These are phyloP conservation scores for Erythrophleum ivorense DNA, from an alignment of 331 rosid species.

Conservation along the genomic window DNA sequence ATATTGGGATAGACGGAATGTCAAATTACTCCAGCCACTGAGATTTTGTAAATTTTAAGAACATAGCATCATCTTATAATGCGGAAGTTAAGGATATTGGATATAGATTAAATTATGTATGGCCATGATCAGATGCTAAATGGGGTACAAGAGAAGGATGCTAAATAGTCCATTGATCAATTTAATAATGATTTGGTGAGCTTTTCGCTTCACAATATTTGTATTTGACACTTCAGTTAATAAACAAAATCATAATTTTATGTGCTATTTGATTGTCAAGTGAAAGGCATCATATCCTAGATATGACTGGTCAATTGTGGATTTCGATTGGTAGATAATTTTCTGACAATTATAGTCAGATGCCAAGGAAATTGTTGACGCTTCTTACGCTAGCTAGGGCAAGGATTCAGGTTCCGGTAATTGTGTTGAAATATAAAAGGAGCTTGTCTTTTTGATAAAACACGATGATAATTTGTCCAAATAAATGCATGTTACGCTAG, in stretches of 20 bases:
- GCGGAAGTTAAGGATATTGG: background rate
- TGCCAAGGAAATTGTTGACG: background rate
- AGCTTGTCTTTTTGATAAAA: background rate
- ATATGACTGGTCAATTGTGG: background rate
- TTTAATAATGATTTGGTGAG: background rate
- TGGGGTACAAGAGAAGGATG: background rate
- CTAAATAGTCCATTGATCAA: background rate
- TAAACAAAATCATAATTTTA: background rate
- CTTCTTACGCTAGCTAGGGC: conserved; percentile 36
- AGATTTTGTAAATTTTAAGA: no score
- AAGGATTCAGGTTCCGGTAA: background rate
- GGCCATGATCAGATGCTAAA: background rate
- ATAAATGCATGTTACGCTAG: background rate
- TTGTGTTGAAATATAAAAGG: background rate
- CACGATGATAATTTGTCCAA: background rate
- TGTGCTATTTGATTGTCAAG: background rate
- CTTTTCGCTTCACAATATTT: background rate
- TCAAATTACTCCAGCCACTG: no score
- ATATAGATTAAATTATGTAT: background rate
- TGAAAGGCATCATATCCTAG: background rate
- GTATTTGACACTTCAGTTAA: background rate
- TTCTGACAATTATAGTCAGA: background rate
- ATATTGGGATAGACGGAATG: no score
- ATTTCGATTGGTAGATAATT: background rate
- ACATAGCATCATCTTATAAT: no score